phyloP scores from a whole-genome alignment of 345 rosid genomes.

The Physaria fendleri region DNA sequence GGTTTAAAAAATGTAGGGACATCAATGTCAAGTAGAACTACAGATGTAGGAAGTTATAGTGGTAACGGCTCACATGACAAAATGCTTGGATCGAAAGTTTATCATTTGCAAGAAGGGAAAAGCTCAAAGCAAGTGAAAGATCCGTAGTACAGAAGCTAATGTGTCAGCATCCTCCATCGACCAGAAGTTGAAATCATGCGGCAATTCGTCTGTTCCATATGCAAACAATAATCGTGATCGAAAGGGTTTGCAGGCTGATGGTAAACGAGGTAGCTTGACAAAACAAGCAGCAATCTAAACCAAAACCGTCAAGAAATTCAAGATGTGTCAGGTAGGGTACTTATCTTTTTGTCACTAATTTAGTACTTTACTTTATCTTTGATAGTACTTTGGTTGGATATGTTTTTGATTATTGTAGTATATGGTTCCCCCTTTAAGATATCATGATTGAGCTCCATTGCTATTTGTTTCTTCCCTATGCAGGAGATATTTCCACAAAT shows the following conservation, averaged over 20 bases:
- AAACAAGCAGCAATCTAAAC: conserved; percentile 47
- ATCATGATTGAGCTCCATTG: conserved; percentile 2
- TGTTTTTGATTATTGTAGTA: background rate
- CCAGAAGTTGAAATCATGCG: conserved; percentile 48
- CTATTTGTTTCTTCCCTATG: background rate
- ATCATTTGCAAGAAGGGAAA: conserved; percentile 51
- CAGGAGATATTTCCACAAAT: conserved; percentile 42
- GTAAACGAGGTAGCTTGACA: conserved; percentile 43
- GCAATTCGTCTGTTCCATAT: conserved; percentile 41
- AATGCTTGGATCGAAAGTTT: conserved; percentile 40
- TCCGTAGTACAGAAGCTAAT: conserved; percentile 36
- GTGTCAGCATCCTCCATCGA: conserved; percentile 40
- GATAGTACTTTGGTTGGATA: background rate
- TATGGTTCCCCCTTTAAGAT: background rate
- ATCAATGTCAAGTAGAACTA: conserved; percentile 60
- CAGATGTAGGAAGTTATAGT: conserved; percentile 41
- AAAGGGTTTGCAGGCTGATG: conserved; percentile 51
- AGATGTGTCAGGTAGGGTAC: conserved; percentile 49
- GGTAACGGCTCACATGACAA: conserved; percentile 53
- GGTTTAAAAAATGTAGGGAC: conserved; percentile 48
- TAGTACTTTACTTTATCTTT: background rate
- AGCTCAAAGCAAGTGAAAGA: conserved; percentile 54
- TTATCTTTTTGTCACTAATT: conserved; percentile 2
- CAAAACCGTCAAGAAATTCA: conserved; percentile 46
- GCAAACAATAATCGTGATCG: conserved; percentile 44